Percentiles rank a stretch among this genome's conserved stretches.
These are phyloP conservation scores for Bolboschoenus planiculmis DNA, from an alignment of 176 grass and related monocot genomes.

Conservation along the genomic window DNA sequence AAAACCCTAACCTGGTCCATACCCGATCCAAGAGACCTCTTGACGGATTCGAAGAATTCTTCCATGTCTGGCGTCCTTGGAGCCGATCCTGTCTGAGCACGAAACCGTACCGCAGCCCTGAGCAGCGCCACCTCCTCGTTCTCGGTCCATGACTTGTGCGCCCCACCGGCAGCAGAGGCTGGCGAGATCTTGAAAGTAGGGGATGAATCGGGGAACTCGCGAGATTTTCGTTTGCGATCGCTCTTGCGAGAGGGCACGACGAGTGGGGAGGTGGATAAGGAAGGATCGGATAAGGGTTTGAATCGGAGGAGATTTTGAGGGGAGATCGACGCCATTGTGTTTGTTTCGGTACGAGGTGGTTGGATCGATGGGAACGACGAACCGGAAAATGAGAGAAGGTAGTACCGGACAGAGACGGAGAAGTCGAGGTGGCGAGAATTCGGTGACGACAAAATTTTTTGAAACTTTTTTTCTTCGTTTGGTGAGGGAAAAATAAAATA, in stretches of 20 bases:
- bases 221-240: slow-evolving; percentile 15
- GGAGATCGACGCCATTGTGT: not conserved
- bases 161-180: not conserved
- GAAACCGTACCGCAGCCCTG: slow-evolving; percentile 40
- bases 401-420: not conserved
- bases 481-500: too few relatives aligned
- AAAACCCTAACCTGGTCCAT: slow-evolving; percentile 38
- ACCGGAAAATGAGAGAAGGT: not conserved
- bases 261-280: not conserved
- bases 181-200: not conserved
- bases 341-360: not conserved
- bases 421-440: not conserved
- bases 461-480: too few relatives aligned
- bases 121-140: slow-evolving; percentile 54
- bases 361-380: not conserved
- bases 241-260: slow-evolving; percentile 5
- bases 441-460: too few relatives aligned
- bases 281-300: not conserved
- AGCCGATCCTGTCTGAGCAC: slow-evolving; percentile 32
- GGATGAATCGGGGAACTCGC: slow-evolving; percentile 3
- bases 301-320: not conserved
- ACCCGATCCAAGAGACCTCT: slow-evolving; percentile 20
- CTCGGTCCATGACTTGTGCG: slow-evolving; percentile 47
- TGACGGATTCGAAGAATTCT: slow-evolving; percentile 31
- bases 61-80: slow-evolving; percentile 36